Percentiles rank a stretch among this genome's conserved stretches.
Evolutionary conservation across 345 rosid genomes (phyloP).

Genomic region (Citrus reticulata): DNA sequence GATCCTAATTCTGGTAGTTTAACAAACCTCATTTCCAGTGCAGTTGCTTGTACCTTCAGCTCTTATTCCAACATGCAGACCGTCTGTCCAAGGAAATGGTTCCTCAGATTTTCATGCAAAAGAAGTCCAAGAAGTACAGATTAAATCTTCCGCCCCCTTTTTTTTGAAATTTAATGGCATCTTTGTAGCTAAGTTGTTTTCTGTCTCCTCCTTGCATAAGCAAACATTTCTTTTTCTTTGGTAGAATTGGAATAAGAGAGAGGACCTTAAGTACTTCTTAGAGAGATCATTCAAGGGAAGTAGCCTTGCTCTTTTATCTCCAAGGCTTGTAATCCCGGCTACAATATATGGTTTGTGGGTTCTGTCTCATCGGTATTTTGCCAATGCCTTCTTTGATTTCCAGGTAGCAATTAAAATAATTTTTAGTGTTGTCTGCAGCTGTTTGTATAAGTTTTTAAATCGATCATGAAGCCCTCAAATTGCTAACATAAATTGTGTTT

Average conservation of each 20-base stretch:
- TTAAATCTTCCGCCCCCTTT: not conserved
- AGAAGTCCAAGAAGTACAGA: constrained; percentile 62
- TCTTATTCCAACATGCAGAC: constrained; percentile 69
- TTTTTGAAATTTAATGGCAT: not conserved
- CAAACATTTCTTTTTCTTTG: constrained; percentile 11
- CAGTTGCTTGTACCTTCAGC: constrained; percentile 98
- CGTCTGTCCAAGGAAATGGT: constrained; percentile 62
- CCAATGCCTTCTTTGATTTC: constrained; percentile 63
- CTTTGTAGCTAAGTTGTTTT: not conserved
- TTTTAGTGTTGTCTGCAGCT: not conserved
- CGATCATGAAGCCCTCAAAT: too few relatives aligned
- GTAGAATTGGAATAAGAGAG: constrained; percentile 78
- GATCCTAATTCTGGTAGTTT: constrained; percentile 13
- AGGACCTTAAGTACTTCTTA: constrained; percentile 57
- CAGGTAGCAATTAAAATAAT: constrained; percentile 48
- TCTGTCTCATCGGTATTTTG: constrained; percentile 58
- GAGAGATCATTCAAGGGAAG: constrained; percentile 73
- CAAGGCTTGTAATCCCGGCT: constrained; percentile 84
- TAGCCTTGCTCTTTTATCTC: constrained; percentile 79
- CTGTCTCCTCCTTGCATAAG: not conserved
- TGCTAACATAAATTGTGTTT: too few relatives aligned
- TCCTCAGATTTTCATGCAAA: constrained; percentile 66
- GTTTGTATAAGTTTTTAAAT: not conserved
- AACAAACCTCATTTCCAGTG: constrained; percentile 32
- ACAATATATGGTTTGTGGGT: constrained; percentile 73